Evolutionary conservation across 805 yeast species (phyloP), one percentile per base, ranked within the genome.

Genomic region (Spencermartinsiella europaea): DNA sequence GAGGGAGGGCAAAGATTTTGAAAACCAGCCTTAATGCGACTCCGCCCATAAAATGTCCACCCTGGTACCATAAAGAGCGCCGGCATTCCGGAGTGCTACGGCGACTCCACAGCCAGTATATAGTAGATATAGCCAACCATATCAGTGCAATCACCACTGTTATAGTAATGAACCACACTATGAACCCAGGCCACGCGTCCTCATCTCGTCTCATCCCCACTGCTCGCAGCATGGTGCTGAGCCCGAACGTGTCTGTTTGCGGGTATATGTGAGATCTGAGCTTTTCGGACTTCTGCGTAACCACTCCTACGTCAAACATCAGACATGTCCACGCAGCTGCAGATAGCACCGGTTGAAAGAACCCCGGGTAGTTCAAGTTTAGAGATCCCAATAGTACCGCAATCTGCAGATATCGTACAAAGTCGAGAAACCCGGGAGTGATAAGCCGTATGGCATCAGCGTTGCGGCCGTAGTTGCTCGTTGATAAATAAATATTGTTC

Each of bases 301-400:
- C 50, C 44, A 52, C 45, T 51, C 45, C 51, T 42, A 45, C 49
- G 20, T 55, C 54, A 43, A 65, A 64, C 47, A 79, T 60, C n/a
- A 82, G 62, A 1, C 80, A 75, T 36, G 75, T 65, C 87, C 87
- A 81, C 15, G 76, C 62, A 16, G 77, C 56, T 14, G 71, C 63
- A 2, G 78, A 67, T 40, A 79, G 60, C 12, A 77, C 59, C 0
- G 83, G 83, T 50, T 74, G 83, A 48, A 72, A 77, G 56, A 76
- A 80, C 0, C 83, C 85, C 0, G 89, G 88, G 53, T 76, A 82
- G 21, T 68, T 64, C 16, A 82, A 58, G 51, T 72, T 71, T 22
- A 83, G 64, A 15, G 51, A 52, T 3, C 77, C 82, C 4, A 75
- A 76, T 57, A 80, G 77, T 37, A 79, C 71, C 1, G 80, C 74